These are phyloP conservation scores for Choanephora cucurbitarum DNA, from an alignment of 371 early-diverging fungal species.

Conservation along the genomic window DNA sequence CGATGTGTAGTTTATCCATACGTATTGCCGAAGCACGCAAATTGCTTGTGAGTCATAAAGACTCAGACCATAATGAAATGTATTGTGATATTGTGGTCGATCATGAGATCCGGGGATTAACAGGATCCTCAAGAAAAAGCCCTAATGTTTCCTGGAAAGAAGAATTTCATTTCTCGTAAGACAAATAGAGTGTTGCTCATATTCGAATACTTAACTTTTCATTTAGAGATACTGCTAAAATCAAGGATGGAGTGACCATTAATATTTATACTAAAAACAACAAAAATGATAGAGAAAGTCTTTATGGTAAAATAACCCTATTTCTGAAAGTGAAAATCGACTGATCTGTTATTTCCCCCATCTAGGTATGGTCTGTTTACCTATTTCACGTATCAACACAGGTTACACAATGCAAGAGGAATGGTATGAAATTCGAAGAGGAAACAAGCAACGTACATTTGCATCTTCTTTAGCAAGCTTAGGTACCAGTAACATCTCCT, in stretches of 20 bases:
- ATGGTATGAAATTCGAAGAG: slow-evolving; percentile 55
- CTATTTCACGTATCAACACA: slow-evolving; percentile 24
- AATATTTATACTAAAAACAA: slow-evolving; percentile 42
- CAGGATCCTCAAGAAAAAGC: slow-evolving; percentile 40
- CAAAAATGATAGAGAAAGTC: slow-evolving; percentile 38
- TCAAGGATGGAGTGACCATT: slow-evolving; percentile 49
- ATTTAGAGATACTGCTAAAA: slow-evolving; percentile 43
- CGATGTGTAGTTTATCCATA: slow-evolving; percentile 41
- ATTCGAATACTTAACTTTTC: no score
- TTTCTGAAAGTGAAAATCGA: no score
- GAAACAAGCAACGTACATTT: slow-evolving; percentile 30
- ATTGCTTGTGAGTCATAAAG: slow-evolving; percentile 32
- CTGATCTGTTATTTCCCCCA: no score
- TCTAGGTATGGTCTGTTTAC: slow-evolving; percentile 30
- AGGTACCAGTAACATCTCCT: slow-evolving; percentile 24
- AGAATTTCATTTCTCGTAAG: slow-evolving; percentile 48
- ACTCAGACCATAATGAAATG: slow-evolving; percentile 26
- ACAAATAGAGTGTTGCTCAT: no score
- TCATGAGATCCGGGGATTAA: slow-evolving; percentile 53
- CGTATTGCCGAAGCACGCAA: slow-evolving; percentile 52
- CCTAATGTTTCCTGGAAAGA: slow-evolving; percentile 50
- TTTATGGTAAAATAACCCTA: no score
- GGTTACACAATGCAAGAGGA: slow-evolving; percentile 36
- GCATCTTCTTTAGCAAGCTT: slow-evolving; percentile 35
- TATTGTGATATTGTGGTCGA: slow-evolving; percentile 56